Evolutionary conservation across 2,329 filamentous ascomycete species (phyloP).

Genomic region (Cryoendolithus antarcticus): DNA sequence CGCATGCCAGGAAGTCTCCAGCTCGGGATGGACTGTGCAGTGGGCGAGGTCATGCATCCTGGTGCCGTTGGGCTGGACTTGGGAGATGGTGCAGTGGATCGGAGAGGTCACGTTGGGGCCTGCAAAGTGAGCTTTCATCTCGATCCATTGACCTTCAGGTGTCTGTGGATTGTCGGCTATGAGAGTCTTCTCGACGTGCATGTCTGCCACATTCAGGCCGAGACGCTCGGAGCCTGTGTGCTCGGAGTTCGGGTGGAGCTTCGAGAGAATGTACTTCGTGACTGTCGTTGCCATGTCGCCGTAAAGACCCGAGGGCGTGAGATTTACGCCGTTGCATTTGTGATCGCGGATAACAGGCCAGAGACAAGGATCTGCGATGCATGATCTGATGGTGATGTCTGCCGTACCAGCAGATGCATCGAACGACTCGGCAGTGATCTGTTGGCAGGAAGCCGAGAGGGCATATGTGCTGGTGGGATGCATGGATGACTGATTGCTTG

Average conservation of each 20-base stretch:
- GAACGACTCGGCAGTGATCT: constrained; percentile 9
- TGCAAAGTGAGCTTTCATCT: constrained; percentile 12
- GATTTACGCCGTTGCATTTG: constrained; percentile 20
- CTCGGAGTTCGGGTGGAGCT: constrained; percentile 5
- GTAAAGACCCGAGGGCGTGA: constrained; percentile 22
- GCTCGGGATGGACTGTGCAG: constrained; percentile 14
- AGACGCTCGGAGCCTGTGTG: constrained; percentile 9
- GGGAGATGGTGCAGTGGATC: constrained; percentile 13
- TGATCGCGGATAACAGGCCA: constrained; percentile 18
- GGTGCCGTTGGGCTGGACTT: constrained; percentile 12
- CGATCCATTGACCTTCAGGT: constrained; percentile 13
- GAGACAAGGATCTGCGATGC: constrained; percentile 13
- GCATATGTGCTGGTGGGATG: constrained; percentile 1
- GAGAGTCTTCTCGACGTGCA: constrained; percentile 16
- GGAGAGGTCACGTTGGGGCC: background rate
- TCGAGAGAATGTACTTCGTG: constrained; percentile 13
- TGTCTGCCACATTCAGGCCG: constrained; percentile 15
- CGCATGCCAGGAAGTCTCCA: constrained; percentile 9
- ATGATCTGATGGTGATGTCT: constrained; percentile 14
- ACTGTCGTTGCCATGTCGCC: constrained; percentile 23
- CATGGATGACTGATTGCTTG: constrained; percentile 1
- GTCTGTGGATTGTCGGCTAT: constrained; percentile 12
- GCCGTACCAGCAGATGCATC: constrained; percentile 6
- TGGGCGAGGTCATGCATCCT: constrained; percentile 15
- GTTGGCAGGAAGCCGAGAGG: constrained; percentile 16